Evolutionary conservation across 495 filamentous ascomycete genomes (phyloP).

Genomic region (Aspergillus affinis): DNA sequence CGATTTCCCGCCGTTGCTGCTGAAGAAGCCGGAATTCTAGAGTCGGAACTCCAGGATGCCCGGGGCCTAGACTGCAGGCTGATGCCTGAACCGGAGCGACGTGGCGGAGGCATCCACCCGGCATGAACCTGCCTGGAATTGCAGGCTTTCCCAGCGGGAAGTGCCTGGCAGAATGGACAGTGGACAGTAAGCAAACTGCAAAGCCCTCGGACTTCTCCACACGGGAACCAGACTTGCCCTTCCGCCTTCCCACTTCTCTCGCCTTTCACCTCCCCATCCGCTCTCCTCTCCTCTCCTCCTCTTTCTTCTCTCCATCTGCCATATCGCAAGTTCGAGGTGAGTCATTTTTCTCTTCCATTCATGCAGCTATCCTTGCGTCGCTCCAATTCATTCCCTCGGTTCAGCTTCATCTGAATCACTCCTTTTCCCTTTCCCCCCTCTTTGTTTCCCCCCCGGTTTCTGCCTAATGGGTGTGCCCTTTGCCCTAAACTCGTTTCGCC

Average conservation of each 20-base stretch:
- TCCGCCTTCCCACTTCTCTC: background rate
- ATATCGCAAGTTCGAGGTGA: background rate
- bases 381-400: background rate
- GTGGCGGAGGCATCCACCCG: too few species aligned
- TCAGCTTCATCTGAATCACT: background rate
- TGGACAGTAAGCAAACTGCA: too few species aligned
- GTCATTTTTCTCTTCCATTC: background rate
- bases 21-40: background rate
- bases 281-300: background rate
- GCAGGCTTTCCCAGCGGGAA: too few species aligned
- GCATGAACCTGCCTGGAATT: too few species aligned
- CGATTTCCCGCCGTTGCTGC: background rate
- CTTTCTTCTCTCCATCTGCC: background rate
- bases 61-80: too few species aligned
- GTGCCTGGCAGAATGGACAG: too few species aligned
- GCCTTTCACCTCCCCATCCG: background rate
- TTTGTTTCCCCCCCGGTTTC: slow-evolving; percentile 13
- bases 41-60: too few species aligned
- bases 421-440: background rate
- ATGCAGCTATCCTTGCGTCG: background rate
- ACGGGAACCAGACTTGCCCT: background rate
- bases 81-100: too few species aligned
- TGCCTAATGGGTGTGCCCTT: slow-evolving; percentile 25
- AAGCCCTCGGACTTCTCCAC: too few species aligned
- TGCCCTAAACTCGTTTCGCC: slow-evolving; percentile 25